Evolutionary conservation across 1,284 basidiomycete species (phyloP), one percentile per base, ranked within the genome.

Genomic region (Albatrellus sp.): DNA sequence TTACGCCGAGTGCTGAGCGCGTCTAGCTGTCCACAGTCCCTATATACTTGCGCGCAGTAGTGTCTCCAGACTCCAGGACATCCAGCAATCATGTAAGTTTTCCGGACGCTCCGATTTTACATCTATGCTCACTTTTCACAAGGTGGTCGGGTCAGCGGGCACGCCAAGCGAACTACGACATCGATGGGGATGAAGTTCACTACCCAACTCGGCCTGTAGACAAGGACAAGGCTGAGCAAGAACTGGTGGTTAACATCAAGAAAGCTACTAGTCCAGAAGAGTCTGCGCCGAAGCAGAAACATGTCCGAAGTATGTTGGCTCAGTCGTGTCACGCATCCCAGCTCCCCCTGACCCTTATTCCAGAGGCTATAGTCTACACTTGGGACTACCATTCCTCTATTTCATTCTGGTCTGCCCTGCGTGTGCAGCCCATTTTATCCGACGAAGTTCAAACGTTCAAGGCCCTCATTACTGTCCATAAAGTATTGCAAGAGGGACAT

Each of bases 301-400:
- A 97, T 59, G 92, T 97, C 55, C 78, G 92, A 60, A 94, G 91
- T 94, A 62, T 60, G 89, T 75, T 24, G 24, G 34, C 45, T 49
- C 13, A 36, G 17, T 11, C 16, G 24, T 14, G 57, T 42, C 20
- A 42, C 43, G 17, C 12, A 20, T 42, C 17, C 28, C 17, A 34
- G 40, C 17, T 24, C n/a, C 13, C 12, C 37, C 35, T 31, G 16
- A 20, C 37, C 36, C 20, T 36, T 24, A 12, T 17, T 35, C 14
- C 60, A 96, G 92, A 94, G 69, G 90, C 87, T 55, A 94, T 97
- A 60, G 89, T 97, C 30, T 97, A 92, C 64, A 96, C 92, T 12
- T 96, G 92, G 92, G 92, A 97, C 62, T 96, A 96, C 59, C 91
- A 94, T 59, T 87, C 89, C n/a, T 94, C 91, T 33, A 80, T 90